Conservation (phyloP, 148 eudicot genomes). For the Rhododendron ferrugineum region DNA sequence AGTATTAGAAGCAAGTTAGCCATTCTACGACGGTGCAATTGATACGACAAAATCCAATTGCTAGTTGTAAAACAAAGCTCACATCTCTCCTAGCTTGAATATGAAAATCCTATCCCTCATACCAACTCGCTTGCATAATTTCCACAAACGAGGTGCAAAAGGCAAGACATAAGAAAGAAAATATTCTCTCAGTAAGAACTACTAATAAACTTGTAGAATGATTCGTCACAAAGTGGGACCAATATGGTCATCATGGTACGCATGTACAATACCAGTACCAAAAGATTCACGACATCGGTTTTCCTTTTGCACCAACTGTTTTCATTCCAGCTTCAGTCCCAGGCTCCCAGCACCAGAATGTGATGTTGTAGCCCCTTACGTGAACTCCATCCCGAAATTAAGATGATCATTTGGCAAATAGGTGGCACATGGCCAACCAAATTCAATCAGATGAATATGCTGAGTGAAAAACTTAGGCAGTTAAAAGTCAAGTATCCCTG, state of each 20-base stretch:
- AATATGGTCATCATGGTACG: not conserved
- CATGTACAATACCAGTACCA: not conserved
- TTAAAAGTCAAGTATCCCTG: conserved; percentile 64
- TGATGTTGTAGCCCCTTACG: not conserved
- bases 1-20: not conserved
- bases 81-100: not conserved
- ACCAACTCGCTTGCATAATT: not conserved
- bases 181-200: not conserved
- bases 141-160: not conserved
- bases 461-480: not conserved
- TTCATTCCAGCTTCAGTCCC: not conserved
- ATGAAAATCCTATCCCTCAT: not conserved
- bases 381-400: not conserved
- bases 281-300: not conserved
- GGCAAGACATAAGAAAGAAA: not conserved
- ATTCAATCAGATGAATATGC: not conserved
- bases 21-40: not conserved
- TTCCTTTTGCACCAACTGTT: not conserved
- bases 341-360: not conserved
- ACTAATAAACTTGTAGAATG: not conserved
- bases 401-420: not conserved
- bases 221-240: not conserved
- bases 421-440: not conserved
- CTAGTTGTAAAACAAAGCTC: not conserved
- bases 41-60: not conserved